Conservation (phyloP, 345 rosid genomes). For the Streptanthus diversifolius region DNA sequence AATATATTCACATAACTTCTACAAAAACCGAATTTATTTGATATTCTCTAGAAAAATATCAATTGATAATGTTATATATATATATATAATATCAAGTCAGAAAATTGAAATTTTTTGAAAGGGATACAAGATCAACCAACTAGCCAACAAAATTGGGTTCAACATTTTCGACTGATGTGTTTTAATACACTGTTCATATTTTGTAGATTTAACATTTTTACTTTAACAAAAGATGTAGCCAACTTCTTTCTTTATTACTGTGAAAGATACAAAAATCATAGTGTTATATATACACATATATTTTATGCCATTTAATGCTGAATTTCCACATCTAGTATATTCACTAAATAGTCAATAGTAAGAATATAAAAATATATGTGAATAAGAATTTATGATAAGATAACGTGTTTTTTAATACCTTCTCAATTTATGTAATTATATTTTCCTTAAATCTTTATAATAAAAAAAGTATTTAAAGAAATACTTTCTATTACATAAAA, state of each 20-base stretch:
- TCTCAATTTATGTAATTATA: no score
- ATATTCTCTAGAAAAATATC: no score
- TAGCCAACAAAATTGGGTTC: slow-evolving; percentile 28
- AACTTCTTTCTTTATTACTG: not conserved
- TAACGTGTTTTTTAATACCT: not conserved
- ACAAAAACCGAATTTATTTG: no score
- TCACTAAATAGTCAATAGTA: not conserved
- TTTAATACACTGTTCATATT: not conserved
- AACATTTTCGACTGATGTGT: slow-evolving; percentile 10
- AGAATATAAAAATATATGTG: no score
- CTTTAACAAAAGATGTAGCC: not conserved
- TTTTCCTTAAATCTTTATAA: not conserved
- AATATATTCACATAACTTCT: not conserved
- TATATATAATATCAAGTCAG: not conserved
- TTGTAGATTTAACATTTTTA: not conserved
- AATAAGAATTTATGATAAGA: no score
- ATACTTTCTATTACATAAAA: not conserved
- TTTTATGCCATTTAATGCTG: no score
- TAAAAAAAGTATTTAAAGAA: no score
- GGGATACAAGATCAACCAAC: not conserved
- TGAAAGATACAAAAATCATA: not conserved
- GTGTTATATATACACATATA: no score
- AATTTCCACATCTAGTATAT: not conserved
- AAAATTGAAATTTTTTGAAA: not conserved
- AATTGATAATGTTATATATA: no score